Conservation (phyloP, 768 basidiomycete species). For the Rhodocollybia butyracea region DNA sequence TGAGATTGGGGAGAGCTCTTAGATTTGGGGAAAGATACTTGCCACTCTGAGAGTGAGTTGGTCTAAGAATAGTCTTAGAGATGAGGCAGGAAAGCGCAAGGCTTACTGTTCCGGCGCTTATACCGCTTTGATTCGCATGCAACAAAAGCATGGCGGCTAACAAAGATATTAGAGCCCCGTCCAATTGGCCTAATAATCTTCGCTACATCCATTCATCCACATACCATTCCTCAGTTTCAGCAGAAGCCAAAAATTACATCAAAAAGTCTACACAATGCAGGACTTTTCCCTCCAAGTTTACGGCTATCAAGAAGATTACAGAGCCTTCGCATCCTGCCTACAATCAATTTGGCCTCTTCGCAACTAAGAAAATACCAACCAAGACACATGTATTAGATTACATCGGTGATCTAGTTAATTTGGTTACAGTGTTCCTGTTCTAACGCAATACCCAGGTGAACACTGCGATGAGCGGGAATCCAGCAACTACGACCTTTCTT, state of each 20-base stretch:
- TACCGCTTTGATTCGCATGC: neutral
- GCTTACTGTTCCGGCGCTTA: neutral
- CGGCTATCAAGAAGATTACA: constrained; percentile 51
- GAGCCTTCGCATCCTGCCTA: constrained; percentile 65
- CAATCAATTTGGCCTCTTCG: constrained; percentile 82
- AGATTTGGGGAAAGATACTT: constrained; percentile 14
- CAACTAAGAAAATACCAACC: constrained; percentile 64
- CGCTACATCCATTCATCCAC: constrained; percentile 48
- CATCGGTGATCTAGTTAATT: constrained; percentile 37
- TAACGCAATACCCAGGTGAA: too few relatives aligned
- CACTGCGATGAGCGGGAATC: too few relatives aligned
- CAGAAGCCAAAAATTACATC: constrained; percentile 37
- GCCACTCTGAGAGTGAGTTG: too few relatives aligned
- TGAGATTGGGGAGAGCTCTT: too few relatives aligned
- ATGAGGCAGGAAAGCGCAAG: constrained; percentile 10
- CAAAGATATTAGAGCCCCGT: constrained; percentile 23
- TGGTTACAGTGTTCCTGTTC: too few relatives aligned
- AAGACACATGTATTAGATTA: constrained; percentile 76
- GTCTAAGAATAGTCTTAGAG: too few relatives aligned
- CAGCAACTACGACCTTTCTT: constrained; percentile 88
- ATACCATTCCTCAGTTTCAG: constrained; percentile 59
- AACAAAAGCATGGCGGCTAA: neutral
- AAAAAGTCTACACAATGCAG: neutral
- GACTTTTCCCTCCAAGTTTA: constrained; percentile 17
- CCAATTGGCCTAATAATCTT: constrained; percentile 52